Percentiles rank a stretch among this genome's conserved stretches.
Evolutionary conservation across 352 stramenopile genomes (phyloP).

Genomic region (Plasmopara viticola): DNA sequence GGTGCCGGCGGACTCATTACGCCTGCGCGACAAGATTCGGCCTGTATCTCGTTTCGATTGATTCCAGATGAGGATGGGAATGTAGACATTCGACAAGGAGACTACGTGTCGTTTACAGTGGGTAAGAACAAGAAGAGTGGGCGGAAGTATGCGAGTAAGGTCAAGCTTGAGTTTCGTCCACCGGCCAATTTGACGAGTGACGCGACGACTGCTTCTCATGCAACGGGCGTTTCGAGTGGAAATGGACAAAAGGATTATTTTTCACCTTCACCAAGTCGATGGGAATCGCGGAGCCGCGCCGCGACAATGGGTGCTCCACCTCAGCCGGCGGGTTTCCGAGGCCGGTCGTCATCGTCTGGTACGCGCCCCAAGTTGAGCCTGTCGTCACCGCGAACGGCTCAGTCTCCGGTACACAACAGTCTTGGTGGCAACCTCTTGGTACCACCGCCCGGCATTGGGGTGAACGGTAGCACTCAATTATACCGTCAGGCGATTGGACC

Average conservation of each 20-base stretch:
- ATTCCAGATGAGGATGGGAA: slow-evolving; percentile 84
- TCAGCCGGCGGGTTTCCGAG: slow-evolving; percentile 37
- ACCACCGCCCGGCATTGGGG: slow-evolving; percentile 34
- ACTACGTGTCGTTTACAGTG: slow-evolving; percentile 86
- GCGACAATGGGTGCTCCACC: slow-evolving; percentile 41
- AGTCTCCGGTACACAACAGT: slow-evolving; percentile 38
- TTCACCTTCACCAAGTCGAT: slow-evolving; percentile 39
- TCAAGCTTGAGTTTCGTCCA: slow-evolving; percentile 84
- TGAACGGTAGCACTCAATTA: slow-evolving; percentile 45
- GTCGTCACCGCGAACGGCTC: slow-evolving; percentile 51
- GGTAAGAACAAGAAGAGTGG: slow-evolving; percentile 88
- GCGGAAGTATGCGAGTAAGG: slow-evolving; percentile 84
- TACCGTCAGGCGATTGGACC: slow-evolving; percentile 75
- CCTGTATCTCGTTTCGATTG: slow-evolving; percentile 84
- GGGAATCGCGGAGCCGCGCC: slow-evolving; percentile 53
- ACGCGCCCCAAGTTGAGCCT: slow-evolving; percentile 55
- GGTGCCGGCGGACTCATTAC: slow-evolving; percentile 79
- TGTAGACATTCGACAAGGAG: slow-evolving; percentile 76
- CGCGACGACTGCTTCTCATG: slow-evolving; percentile 9
- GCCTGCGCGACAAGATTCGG: slow-evolving; percentile 73
- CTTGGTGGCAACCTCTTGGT: slow-evolving; percentile 19
- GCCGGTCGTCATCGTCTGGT: slow-evolving; percentile 51
- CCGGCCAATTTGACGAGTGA: slow-evolving; percentile 48
- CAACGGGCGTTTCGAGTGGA: slow-evolving; percentile 23
- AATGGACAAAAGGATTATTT: slow-evolving; percentile 60